Evolutionary conservation across 352 stramenopile species (phyloP).

Genomic region (Phytophthora quininea): DNA sequence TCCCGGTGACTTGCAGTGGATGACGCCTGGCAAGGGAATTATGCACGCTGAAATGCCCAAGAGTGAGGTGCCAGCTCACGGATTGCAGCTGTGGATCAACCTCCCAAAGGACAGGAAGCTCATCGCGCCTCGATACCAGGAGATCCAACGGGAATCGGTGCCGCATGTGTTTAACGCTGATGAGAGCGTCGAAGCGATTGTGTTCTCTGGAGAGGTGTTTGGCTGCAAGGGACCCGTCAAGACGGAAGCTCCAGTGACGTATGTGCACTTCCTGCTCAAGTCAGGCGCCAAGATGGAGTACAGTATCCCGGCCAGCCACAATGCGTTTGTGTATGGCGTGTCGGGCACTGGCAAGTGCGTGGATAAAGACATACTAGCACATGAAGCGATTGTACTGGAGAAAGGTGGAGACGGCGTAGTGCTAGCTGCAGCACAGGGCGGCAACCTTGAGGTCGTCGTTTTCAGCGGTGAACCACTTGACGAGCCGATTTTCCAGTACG

Average conservation of each 20-base stretch:
- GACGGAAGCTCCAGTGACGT: conserved; percentile 43
- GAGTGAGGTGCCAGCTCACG: conserved; percentile 36
- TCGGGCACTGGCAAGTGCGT: conserved; percentile 24
- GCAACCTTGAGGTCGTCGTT: conserved; percentile 55
- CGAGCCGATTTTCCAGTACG: conserved; percentile 63
- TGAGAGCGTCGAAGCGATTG: conserved; percentile 40
- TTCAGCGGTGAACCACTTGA: conserved; percentile 57
- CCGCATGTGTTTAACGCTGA: conserved; percentile 39
- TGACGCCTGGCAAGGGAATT: conserved; percentile 50
- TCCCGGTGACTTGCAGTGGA: conserved; percentile 60
- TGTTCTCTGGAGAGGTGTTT: conserved; percentile 50
- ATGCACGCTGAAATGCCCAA: conserved; percentile 51
- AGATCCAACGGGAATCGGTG: conserved; percentile 36
- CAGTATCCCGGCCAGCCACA: conserved; percentile 33
- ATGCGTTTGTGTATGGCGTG: conserved; percentile 40
- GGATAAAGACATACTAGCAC: conserved; percentile 17
- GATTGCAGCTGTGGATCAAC: conserved; percentile 56
- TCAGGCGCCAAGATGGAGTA: conserved; percentile 35
- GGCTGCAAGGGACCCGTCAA: conserved; percentile 33
- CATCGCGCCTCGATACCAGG: conserved; percentile 45
- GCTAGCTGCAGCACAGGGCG: conserved; percentile 26
- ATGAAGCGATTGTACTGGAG: conserved; percentile 53
- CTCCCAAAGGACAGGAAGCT: conserved; percentile 38
- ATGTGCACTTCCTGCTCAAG: conserved; percentile 47
- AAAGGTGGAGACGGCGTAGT: conserved; percentile 46